Percentiles rank a stretch among this genome's conserved stretches.
Conservation (phyloP, 1,284 basidiomycete species). For the Hymenochaete sp. region DNA sequence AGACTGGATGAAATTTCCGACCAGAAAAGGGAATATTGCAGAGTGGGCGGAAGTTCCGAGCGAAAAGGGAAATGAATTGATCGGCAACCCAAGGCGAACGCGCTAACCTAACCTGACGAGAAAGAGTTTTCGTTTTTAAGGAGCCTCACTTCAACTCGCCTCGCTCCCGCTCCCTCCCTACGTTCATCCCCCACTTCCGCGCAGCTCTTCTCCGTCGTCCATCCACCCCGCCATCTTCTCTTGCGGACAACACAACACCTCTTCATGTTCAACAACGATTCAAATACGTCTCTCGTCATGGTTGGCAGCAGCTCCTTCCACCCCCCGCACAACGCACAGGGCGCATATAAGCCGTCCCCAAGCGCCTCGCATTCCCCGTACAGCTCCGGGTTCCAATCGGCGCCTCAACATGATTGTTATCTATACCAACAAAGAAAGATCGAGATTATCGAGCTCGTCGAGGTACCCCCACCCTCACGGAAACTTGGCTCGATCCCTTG, state of each 20-base stretch:
- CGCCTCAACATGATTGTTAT: conserved; percentile 36
- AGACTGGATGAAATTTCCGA: too few relatives aligned
- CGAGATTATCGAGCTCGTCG: conserved; percentile 67
- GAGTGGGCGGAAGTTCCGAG: too few relatives aligned
- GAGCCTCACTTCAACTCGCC: conserved; percentile 5
- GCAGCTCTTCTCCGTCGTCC: conserved; percentile 2
- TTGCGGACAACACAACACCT: too few relatives aligned
- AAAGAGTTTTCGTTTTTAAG: too few relatives aligned
- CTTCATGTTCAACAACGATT: conserved; percentile 14
- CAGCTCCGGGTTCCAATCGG: too few relatives aligned
- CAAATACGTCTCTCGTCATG: conserved; percentile 13
- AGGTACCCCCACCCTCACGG: conserved; percentile 36
- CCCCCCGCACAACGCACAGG: background rate
- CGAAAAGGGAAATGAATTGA: conserved; percentile 2
- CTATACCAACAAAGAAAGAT: conserved; percentile 44
- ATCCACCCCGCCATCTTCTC: background rate
- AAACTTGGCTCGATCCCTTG: conserved; percentile 29
- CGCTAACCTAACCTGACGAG: background rate
- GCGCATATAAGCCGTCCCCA: conserved; percentile 4
- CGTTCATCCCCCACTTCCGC: background rate
- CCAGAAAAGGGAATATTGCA: too few relatives aligned
- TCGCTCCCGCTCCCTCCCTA: background rate
- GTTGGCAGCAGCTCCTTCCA: conserved; percentile 10
- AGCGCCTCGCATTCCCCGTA: conserved; percentile 26
- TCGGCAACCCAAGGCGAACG: background rate